Base-by-base conservation (phyloP, 139 green algal species). In the Mesotaenium endlicherianum region DNA sequence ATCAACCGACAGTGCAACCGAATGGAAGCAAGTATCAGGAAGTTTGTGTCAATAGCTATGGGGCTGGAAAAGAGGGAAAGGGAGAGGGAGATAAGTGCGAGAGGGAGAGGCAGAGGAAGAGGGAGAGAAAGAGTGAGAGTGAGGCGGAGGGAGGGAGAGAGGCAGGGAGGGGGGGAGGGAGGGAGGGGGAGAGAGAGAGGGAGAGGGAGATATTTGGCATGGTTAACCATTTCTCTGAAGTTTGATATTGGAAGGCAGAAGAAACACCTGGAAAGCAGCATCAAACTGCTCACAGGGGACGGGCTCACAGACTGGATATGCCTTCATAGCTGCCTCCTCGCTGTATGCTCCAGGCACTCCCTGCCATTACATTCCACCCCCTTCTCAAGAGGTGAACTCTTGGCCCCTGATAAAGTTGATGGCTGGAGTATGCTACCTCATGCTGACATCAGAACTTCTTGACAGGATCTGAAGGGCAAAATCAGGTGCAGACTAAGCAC, bases 281-380 rank as follows among this genome's bases (percentile, higher is more conserved):
- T 99, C 96, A 71, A 99, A 99, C 88, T 98, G 93, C 38, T 96
- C 93, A 77, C 95, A 98, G 3, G 96, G 94, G 44, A 98, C 59
- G 11, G 94, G 90, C 50, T 95, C 90, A 41, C 88, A 92, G 4
- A 91, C 91, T 0, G 94, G 92, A 86, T 94, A 97, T 0, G 94
- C 94, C 41, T 93, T 93, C 40, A 90, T 81, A 0, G 94, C 93
- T 0, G 96, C 96, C 50, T 89, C 91, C 84, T 99, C 96, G 80
- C 92, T 97, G 91, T 98, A 99, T 0, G 96, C 96, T 0, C 96
- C 96, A 4, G 96, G 94, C 39, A 95, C 91, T 1, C 96, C 96
- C 74, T 98, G 95, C 42, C 6, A 45, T n/a, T n/a, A n/a, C n/a
- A n/a, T n/a, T n/a, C n/a, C n/a, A n/a, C n/a, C n/a, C n/a, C n/a